A percentile compares a stretch with the other conserved stretches of the same genome.
These are phyloP conservation scores for Teratosphaeria gauchensis DNA, from an alignment of 2,329 filamentous ascomycete genomes.

Conservation along the genomic window DNA sequence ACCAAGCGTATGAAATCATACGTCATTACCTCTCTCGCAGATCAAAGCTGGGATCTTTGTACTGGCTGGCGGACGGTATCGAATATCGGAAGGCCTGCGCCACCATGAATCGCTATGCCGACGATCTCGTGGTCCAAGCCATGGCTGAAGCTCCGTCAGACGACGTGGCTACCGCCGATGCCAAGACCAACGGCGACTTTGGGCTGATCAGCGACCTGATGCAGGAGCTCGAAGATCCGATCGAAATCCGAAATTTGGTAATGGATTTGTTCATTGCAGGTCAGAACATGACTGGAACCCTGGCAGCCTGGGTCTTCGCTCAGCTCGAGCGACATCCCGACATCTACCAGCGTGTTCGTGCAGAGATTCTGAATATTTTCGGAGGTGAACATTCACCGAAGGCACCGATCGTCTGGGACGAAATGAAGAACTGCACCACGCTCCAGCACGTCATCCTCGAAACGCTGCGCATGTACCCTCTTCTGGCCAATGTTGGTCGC, in stretches of 20 bases:
- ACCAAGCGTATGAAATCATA: constrained; percentile 13
- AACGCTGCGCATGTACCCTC: constrained; percentile 35
- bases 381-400: constrained; percentile 32
- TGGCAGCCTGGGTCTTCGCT: constrained; percentile 32
- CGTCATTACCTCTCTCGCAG: constrained; percentile 13
- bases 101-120: constrained; percentile 11
- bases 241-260: constrained; percentile 31
- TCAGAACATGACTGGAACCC: constrained; percentile 47
- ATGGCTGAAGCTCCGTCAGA: constrained; percentile 2
- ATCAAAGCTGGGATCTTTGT: constrained; percentile 24
- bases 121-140: constrained; percentile 9
- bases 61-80: constrained; percentile 31
- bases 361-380: constrained; percentile 13
- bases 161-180: background rate
- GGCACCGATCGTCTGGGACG: constrained; percentile 10
- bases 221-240: constrained; percentile 31
- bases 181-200: constrained; percentile 17
- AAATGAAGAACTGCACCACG: constrained; percentile 15
- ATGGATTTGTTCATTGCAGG: constrained; percentile 43
- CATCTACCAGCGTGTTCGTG: constrained; percentile 17
- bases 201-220: constrained; percentile 36
- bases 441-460: constrained; percentile 37
- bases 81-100: constrained; percentile 32
- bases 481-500: constrained; percentile 38
- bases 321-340: constrained; percentile 17